A percentile compares a stretch with the other conserved stretches of the same genome.
phyloP scores from a whole-genome alignment of 2,329 filamentous ascomycete genomes.

The Ascomycota sp. region DNA sequence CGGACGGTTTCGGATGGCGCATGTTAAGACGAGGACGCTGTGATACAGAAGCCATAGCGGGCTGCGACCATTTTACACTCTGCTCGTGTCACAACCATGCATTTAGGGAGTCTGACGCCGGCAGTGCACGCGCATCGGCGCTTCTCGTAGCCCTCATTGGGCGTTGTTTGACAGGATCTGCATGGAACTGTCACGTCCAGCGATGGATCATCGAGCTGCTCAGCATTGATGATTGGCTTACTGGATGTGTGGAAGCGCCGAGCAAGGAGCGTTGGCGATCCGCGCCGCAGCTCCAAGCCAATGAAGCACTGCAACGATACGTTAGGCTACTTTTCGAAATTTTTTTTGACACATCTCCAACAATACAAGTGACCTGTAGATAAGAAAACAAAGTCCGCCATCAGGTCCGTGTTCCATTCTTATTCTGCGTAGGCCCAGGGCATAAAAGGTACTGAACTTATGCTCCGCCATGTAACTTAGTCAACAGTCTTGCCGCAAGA shows the following conservation, averaged over 20 bases:
- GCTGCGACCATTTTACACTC: not conserved
- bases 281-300: slow-evolving; percentile 3
- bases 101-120: slow-evolving; percentile 3
- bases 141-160: not conserved
- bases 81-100: too few relatives aligned
- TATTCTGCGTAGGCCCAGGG: too few relatives aligned
- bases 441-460: too few relatives aligned
- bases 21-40: too few relatives aligned
- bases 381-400: too few relatives aligned
- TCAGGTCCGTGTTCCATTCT: too few relatives aligned
- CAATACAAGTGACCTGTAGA: too few relatives aligned
- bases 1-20: not conserved
- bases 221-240: slow-evolving; percentile 9
- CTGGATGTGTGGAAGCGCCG: slow-evolving; percentile 9
- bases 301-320: slow-evolving; percentile 4
- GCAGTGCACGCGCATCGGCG: slow-evolving; percentile 2
- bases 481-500: too few relatives aligned
- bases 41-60: not conserved
- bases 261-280: slow-evolving; percentile 3
- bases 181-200: not conserved
- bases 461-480: too few relatives aligned
- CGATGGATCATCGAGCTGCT: not conserved
- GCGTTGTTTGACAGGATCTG: not conserved
- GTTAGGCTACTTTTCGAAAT: too few relatives aligned
- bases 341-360: too few relatives aligned